Evolutionary conservation across 1,284 basidiomycete genomes (phyloP), one percentile per base, ranked within the genome.

Genomic region (Wolfiporia cocos): DNA sequence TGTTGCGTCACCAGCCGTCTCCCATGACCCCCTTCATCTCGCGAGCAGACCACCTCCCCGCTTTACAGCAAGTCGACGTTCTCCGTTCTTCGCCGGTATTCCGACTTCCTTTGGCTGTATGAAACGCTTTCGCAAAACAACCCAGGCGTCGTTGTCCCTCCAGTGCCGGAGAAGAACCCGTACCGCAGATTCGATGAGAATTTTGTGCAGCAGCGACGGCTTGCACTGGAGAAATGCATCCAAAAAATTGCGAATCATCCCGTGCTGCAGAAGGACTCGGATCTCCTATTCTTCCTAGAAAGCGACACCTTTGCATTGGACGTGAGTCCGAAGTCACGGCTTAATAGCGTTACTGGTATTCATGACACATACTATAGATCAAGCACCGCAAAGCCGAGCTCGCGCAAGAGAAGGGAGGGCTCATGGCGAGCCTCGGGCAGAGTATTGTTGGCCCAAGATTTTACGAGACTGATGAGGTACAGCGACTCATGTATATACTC

Each of bases 41-140:
- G 11, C 34, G 14, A 12, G 5, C 53, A 91, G 78, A 96, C 93
- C 1, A 87, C 83, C 11, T 92, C 90, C 1, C 81, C 87, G 0
- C 67, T 85, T 32, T 95, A 78, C 66, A 78, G 81, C 46, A 89
- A 89, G 66, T 78, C 82, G 1, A 70, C 81, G 2, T 92, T 94
- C 59, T 92, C 92, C 3, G 93, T 96, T 28, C 78, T 99, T 5
- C 79, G 95, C 15, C 83, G 95, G 18, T 99, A 96, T 65, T 92
- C 89, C 17, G 96, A 99, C 64, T 99, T 99, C 59, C 74, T 97
- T 17, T 99, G 96, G 95, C 67, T 99, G 1, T 96, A 91, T 61
- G 93, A 95, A 55, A 84, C 86, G 0, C 74, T 99, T 1, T 86
- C 85, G 0, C 62, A 71, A 54, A 98, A 97, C 67, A 98, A 99